phyloP scores from a whole-genome alignment of 139 green algal species.

The Asterochloris sp. region DNA sequence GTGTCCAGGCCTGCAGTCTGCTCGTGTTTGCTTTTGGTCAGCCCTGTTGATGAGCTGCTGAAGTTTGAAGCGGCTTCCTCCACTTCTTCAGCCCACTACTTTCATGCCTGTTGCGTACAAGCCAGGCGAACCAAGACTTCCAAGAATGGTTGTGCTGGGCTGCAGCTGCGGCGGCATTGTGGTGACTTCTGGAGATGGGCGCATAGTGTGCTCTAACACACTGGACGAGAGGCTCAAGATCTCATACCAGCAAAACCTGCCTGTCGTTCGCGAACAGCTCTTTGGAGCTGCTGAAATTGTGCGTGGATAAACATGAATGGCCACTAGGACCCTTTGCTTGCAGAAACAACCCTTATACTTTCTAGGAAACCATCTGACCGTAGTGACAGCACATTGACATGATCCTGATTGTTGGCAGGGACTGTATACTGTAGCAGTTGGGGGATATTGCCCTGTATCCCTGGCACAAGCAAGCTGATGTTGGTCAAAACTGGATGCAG shows the following conservation, averaged over 20 bases:
- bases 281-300: constrained; percentile 46
- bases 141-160: background rate
- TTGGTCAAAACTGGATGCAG: too few relatives aligned
- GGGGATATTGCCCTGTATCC: too few relatives aligned
- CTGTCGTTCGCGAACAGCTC: constrained; percentile 63
- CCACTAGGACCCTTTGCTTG: too few relatives aligned
- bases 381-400: too few relatives aligned
- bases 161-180: constrained; percentile 87
- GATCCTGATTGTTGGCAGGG: too few relatives aligned
- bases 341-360: too few relatives aligned
- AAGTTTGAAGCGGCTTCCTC: background rate
- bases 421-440: too few relatives aligned
- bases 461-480: too few relatives aligned
- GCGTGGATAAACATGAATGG: background rate
- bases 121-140: background rate
- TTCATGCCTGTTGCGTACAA: background rate
- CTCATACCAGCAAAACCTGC: constrained; percentile 73
- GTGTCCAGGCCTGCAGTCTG: too few relatives aligned
- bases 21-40: too few relatives aligned
- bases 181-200: constrained; percentile 77
- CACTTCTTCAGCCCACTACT: background rate
- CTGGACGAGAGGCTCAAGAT: constrained; percentile 89
- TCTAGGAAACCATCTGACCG: too few relatives aligned
- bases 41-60: background rate
- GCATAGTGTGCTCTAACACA: constrained; percentile 92